Evolutionary conservation across 1,139 yeast genomes (phyloP), one percentile per base, ranked within the genome.

Genomic region (Meyerozyma athensensis): DNA sequence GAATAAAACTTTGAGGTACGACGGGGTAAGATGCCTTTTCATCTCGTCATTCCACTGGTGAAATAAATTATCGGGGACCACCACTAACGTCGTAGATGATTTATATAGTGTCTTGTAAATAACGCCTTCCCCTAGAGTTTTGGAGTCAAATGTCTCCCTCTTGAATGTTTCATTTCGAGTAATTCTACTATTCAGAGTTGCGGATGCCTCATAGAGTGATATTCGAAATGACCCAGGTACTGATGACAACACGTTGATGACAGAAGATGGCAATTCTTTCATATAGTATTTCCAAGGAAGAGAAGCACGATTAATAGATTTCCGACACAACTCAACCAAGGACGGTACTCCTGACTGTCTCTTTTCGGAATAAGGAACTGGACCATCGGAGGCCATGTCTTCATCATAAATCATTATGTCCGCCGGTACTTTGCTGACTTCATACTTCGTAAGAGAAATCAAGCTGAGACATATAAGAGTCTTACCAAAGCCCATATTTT

Each of bases 401-500:
- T 36, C 43, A 6, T 39, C 37, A 7, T 43, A 45, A 9, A 56
- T 45, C 8, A 64, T 43, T 26, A 50, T 35, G 36, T 62, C 62
- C 2, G 48, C 49, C 0, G 85, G 84, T 4, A 68, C 57, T 30
- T 56, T 53, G 0, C 85, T 65, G 4, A 69, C 52, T 38, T 81
- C 82, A 48, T 56, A 61, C 44, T 72, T 76, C 0, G 87, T 74
- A 7, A 72, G 50, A 45, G 82, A 73, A 0, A 81, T 67, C 34
- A 82, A 60, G 6, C 84, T 78, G 14, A 82, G 55, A 47, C 86
- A 80, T 4, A 82, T 81, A 32, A 79, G 63, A 0, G 89, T 81
- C 51, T 82, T 82, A 0, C 90, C 90, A 13, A 81, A 58, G 0
- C 89, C 90, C 89, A 82, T 82, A 69, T 80, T 81, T 46, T 82